These are phyloP conservation scores for Solanum tarapatanum DNA, from an alignment of 257 asterid genomes.

Conservation along the genomic window DNA sequence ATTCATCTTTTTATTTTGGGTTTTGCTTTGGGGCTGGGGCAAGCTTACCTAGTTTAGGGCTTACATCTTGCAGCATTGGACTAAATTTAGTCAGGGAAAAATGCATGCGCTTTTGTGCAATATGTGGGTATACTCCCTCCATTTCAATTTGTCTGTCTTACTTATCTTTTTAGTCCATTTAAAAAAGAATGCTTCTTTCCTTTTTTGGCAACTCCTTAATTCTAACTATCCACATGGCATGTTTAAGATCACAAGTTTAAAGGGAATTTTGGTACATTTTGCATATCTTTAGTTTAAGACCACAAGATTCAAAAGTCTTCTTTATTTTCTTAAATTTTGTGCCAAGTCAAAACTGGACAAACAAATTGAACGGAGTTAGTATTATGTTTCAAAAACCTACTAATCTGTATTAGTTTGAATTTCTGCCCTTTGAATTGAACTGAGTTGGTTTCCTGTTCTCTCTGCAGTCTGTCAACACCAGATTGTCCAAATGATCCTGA, in stretches of 20 bases:
- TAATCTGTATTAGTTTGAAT: neutral
- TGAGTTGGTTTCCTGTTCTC: neutral
- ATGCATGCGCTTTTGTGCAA: neutral
- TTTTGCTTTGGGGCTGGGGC: neutral
- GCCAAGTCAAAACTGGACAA: neutral
- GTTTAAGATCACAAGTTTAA: neutral
- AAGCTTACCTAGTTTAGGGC: neutral
- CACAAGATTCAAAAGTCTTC: neutral
- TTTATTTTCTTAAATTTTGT: neutral
- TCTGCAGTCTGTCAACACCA: conserved; percentile 19
- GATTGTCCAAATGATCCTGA: conserved; percentile 7
- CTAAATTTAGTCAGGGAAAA: neutral
- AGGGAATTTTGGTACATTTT: neutral
- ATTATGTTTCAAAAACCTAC: neutral
- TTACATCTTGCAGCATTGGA: neutral
- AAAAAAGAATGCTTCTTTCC: neutral
- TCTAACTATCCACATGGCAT: neutral
- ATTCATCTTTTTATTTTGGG: neutral
- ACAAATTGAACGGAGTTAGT: neutral
- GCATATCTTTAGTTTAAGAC: neutral
- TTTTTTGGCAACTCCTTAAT: neutral
- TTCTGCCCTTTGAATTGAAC: neutral
- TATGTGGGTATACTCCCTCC: neutral
- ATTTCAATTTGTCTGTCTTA: neutral
- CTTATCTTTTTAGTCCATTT: neutral